Base-by-base conservation (phyloP, 2,329 filamentous ascomycete genomes). In the Sporothrix luriei region DNA sequence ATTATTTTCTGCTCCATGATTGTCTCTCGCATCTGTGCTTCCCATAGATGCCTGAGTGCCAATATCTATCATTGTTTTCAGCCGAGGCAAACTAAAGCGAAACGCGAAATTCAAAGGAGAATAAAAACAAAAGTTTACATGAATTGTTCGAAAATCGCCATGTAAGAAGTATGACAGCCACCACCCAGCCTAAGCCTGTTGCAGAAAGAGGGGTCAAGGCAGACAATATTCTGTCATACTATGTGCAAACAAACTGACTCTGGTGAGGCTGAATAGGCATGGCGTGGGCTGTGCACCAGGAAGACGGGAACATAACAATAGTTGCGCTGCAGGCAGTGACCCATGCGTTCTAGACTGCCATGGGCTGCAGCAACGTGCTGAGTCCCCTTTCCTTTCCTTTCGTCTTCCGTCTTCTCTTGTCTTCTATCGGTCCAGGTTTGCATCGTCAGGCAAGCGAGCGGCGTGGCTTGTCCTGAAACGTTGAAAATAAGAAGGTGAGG, bases 241-340 rank as follows among this genome's bases (percentile, higher is more conserved):
- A 24, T 11, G 38, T n/a, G n/a, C n/a, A n/a, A n/a, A n/a, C n/a
- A n/a, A n/a, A n/a, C n/a, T n/a, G n/a, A n/a, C 49, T 29, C 49
- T 26, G 48, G n/a, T 54, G 64, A 55, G 48, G 64, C 64, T 66
- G 64, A 66, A 66, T 52, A 54, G 64, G 49, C 64, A 54, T 55
- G 64, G 64, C 64, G 49, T n/a, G 38, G 55, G 24, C 61, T 64
- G 61, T n/a, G 61, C 19, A 57, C 29, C 6, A 57, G 19, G 19
- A 9, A 19, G 52, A 55, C 16, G 26, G 33, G 33, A 61, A 21
- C 5, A n/a, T 6, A 38, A 33, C 9, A 46, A 19, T 13, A 21
- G 59, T 29, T 16, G 59, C 59, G 43, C 43, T 64, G 61, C 48
- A n/a, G 3, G 38, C 57, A 61, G 33, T 59, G 40, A 33, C 33